phyloP scores from a whole-genome alignment of 1,284 basidiomycete species.

The Hemileccinum hortonii region DNA sequence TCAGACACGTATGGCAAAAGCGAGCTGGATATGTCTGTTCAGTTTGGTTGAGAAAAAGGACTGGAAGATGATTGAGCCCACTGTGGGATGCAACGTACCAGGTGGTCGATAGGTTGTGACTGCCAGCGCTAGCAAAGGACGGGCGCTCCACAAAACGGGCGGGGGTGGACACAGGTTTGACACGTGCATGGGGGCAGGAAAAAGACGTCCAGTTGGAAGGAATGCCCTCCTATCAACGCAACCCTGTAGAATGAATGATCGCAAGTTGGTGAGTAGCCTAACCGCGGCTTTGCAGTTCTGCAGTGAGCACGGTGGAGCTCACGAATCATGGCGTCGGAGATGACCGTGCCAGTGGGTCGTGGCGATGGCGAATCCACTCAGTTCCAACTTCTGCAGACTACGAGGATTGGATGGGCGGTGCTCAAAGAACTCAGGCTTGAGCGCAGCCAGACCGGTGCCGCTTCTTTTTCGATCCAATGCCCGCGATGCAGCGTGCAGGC shows the following conservation, averaged over 20 bases:
- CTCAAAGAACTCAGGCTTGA: conserved; percentile 14
- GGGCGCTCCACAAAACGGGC: not conserved
- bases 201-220: not conserved
- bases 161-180: conserved; percentile 5
- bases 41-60: not conserved
- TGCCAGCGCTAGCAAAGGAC: not conserved
- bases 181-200: conserved; percentile 24
- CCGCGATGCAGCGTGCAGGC: conserved; percentile 11
- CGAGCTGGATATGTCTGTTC: not conserved
- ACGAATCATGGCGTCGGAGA: too few relatives aligned
- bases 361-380: not conserved
- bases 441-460: conserved; percentile 21
- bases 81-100: not conserved
- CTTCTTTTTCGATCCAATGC: conserved; percentile 22
- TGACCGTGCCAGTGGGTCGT: not conserved
- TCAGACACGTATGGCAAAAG: not conserved
- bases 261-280: not conserved
- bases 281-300: conserved; percentile 10
- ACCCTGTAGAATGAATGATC: conserved; percentile 13
- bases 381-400: not conserved
- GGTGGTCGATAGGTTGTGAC: not conserved
- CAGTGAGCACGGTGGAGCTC: not conserved
- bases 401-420: conserved; percentile 18
- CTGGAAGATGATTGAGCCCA: not conserved
- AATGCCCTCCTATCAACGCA: conserved; percentile 7